These are phyloP conservation scores for Hypoxylon sp. DNA, from an alignment of 2,329 filamentous ascomycete genomes.

Conservation along the genomic window DNA sequence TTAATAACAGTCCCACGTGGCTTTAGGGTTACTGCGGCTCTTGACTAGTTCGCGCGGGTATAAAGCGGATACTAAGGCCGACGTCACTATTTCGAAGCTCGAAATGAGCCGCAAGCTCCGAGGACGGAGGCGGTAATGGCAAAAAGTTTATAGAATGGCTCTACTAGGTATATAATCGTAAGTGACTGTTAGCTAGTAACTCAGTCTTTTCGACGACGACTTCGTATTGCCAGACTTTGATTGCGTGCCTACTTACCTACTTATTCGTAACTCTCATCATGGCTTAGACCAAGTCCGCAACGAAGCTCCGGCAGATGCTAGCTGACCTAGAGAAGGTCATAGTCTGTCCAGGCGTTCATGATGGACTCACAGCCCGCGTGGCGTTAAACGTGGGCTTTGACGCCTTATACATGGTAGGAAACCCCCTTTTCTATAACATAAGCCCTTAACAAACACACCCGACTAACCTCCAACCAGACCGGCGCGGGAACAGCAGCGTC, in stretches of 20 bases:
- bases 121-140: no score
- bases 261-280: no score
- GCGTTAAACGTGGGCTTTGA: slow-evolving; percentile 70
- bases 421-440: not conserved
- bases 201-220: no score
- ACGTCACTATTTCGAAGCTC: not conserved
- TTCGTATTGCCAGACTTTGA: no score
- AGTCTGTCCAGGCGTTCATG: slow-evolving; percentile 72
- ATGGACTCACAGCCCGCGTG: slow-evolving; percentile 71
- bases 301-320: slow-evolving; percentile 53
- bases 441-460: not conserved
- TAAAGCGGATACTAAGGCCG: slow-evolving; percentile 9
- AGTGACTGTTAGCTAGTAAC: no score
- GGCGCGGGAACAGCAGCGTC: slow-evolving; percentile 55
- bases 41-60: not conserved
- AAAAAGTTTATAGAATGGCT: no score
- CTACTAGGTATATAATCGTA: no score
- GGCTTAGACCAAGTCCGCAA: slow-evolving; percentile 35
- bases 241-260: no score
- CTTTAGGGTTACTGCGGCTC: not conserved
- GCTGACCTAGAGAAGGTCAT: slow-evolving; percentile 54
- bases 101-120: slow-evolving; percentile 11
- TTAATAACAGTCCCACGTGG: not conserved
- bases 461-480: slow-evolving; percentile 29
- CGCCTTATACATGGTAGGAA: slow-evolving; percentile 70